These are phyloP conservation scores for Lactifluus hygrophoroides DNA, from an alignment of 768 basidiomycete species.

Conservation along the genomic window DNA sequence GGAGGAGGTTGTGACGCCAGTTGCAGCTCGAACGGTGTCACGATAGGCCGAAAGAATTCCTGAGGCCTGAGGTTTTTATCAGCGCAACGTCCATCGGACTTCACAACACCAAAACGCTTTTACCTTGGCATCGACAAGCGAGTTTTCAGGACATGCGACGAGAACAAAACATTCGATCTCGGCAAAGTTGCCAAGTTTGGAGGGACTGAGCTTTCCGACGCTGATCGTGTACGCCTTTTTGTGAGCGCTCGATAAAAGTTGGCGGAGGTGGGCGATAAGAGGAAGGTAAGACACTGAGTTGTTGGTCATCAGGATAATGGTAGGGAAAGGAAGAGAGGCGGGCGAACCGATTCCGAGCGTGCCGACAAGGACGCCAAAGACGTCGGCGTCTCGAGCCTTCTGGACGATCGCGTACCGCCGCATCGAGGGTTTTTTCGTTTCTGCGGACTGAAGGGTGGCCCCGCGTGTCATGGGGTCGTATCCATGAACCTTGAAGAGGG, in stretches of 20 bases:
- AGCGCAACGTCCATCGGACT: too few species aligned
- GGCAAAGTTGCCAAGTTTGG: constrained; percentile 91
- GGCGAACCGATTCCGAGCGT: constrained; percentile 82
- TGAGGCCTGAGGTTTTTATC: too few species aligned
- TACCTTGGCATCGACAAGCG: constrained; percentile 66
- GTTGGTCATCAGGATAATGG: neutral
- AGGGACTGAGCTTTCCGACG: constrained; percentile 90
- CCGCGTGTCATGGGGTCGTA: constrained; percentile 54
- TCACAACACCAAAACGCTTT: too few species aligned
- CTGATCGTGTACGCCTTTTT: constrained; percentile 95
- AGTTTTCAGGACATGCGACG: constrained; percentile 92
- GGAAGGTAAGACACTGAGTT: constrained; percentile 72
- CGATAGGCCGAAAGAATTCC: constrained; percentile 86
- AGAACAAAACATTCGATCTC: constrained; percentile 95
- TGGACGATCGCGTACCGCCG: constrained; percentile 82
- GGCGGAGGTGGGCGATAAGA: constrained; percentile 74
- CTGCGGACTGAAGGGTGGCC: constrained; percentile 49
- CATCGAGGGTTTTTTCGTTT: constrained; percentile 80
- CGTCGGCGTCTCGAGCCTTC: constrained; percentile 83
- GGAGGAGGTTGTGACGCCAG: constrained; percentile 65
- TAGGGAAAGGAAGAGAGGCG: neutral
- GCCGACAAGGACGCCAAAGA: constrained; percentile 91
- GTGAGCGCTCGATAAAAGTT: constrained; percentile 49
- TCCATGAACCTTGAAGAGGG: constrained; percentile 50
- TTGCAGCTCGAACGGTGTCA: constrained; percentile 89